A percentile compares a stretch with the other conserved stretches of the same genome.
Conservation (phyloP, 441 rosid genomes). For the Euphorbia corollata region DNA sequence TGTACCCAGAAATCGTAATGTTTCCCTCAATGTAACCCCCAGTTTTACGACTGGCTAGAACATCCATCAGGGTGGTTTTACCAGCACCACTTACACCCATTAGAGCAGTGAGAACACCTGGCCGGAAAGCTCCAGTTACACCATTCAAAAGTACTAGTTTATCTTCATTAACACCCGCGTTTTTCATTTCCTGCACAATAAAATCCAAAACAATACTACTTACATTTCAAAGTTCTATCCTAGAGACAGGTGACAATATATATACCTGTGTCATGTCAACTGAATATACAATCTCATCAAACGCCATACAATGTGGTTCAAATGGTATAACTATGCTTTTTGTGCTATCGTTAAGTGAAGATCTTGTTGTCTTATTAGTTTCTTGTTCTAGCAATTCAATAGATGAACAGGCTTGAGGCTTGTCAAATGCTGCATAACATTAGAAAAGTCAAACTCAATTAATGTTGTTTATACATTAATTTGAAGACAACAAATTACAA, state of each 20-base stretch:
- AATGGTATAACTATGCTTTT: slow-evolving; percentile 87
- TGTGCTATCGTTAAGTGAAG: slow-evolving; percentile 22
- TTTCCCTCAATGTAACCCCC: slow-evolving; percentile 37
- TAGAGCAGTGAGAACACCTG: slow-evolving; percentile 82
- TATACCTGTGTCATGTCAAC: slow-evolving; percentile 71
- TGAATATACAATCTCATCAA: slow-evolving; percentile 51
- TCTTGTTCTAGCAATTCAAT: slow-evolving; percentile 30
- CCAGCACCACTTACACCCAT: slow-evolving; percentile 94
- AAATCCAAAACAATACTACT: neutral
- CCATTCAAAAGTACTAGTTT: slow-evolving; percentile 56
- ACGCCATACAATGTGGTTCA: slow-evolving; percentile 56
- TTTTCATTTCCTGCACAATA: slow-evolving; percentile 46
- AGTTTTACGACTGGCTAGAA: slow-evolving; percentile 43
- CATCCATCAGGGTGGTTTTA: slow-evolving; percentile 52
- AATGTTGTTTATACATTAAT: neutral
- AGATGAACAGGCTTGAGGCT: slow-evolving; percentile 41
- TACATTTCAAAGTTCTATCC: neutral
- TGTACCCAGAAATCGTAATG: slow-evolving; percentile 37
- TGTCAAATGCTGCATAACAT: slow-evolving; percentile 46
- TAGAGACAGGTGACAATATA: no score
- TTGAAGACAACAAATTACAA: slow-evolving; percentile 13
- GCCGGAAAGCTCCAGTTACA: slow-evolving; percentile 74
- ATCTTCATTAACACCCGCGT: slow-evolving; percentile 45
- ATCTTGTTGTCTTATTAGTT: neutral
- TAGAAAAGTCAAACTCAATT: neutral